Evolutionary conservation across 2,329 filamentous ascomycete genomes (phyloP), one percentile per base, ranked within the genome.

Genomic region (Alternaria sp.): DNA sequence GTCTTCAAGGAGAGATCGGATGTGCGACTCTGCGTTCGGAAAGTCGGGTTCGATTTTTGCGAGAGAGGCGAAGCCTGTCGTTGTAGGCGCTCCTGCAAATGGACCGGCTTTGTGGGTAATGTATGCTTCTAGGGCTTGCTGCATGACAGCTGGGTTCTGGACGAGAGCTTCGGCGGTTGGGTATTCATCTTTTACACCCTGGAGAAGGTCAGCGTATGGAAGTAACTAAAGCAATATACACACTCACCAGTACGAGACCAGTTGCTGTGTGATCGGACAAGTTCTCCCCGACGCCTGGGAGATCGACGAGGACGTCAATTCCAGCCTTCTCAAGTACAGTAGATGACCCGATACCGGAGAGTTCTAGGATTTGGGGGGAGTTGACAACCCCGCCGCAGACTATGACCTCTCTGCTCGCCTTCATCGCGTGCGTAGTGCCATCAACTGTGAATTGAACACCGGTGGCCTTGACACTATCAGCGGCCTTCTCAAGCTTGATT

Each of bases 401-500:
- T 25, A 78, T 73, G 9, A 79, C 74, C 32, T 79, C 74, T 56
- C 65, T 72, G n/a, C 69, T 73, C n/a, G 59, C 73, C 13, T 69
- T 70, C 13, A 76, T 66, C 17, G 47, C 68, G 47, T 74, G 52
- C 5, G 76, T 71, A 8, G 76, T 64, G 3, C 81, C 82, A 6
- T 75, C 72, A 26, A 79, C 72, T 9, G 67, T 77, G 67, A 86
- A 84, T 6, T 69, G 62, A 2, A 77, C 74, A 4, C 72, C 72
- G 5, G 72, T 76, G 3, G 75, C 75, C 12, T 76, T 79, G 13
- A 84, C 84, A 8, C 84, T 83, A 3, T 68, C 73, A 6, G 51
- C 76, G 9, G 76, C 78, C 13, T 79, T 82, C 26, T 84, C 75
- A 30, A 86, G 70, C 40, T 85, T 65, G 64, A 89, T 74, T 62